Conservation (phyloP, 495 filamentous ascomycete species). For the Platismatia glauca region DNA sequence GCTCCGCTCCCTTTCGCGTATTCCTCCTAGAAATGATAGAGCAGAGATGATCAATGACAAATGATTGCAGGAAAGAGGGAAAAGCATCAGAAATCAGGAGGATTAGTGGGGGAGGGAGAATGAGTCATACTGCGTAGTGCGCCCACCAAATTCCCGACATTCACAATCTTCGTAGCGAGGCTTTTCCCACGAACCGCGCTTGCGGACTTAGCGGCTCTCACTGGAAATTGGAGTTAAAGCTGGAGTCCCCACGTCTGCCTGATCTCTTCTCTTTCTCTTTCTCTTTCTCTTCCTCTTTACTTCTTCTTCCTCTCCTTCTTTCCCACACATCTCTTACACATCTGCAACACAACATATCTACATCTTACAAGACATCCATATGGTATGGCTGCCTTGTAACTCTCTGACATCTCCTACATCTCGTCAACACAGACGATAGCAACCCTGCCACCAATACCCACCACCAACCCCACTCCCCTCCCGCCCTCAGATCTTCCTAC, state of each 20-base stretch:
- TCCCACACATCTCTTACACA: neutral
- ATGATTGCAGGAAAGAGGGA: no score
- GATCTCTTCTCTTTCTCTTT: constrained; percentile 6
- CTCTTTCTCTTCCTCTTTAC: constrained; percentile 3
- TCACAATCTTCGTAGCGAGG: no score
- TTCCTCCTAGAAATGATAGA: no score
- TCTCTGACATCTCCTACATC: constrained; percentile 1
- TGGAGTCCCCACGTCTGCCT: constrained; percentile 17
- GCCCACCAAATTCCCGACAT: no score
- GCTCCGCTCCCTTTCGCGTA: no score
- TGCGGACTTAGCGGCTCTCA: neutral
- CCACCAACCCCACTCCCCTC: constrained; percentile 21
- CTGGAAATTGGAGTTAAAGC: neutral
- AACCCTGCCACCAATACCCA: neutral
- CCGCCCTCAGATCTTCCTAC: constrained; percentile 23
- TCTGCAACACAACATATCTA: constrained; percentile 11
- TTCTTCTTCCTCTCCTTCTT: constrained; percentile 7
- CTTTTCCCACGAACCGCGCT: neutral
- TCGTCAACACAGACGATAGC: constrained; percentile 20
- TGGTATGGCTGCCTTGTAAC: constrained; percentile 25
- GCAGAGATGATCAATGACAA: no score
- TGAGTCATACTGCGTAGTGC: neutral
- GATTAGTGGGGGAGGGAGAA: neutral
- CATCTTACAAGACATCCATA: constrained; percentile 23
- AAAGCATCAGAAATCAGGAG: no score